Evolutionary conservation across 805 yeast species (phyloP), one percentile per base, ranked within the genome.

Genomic region (Wickerhamomyces subpelliculosus): DNA sequence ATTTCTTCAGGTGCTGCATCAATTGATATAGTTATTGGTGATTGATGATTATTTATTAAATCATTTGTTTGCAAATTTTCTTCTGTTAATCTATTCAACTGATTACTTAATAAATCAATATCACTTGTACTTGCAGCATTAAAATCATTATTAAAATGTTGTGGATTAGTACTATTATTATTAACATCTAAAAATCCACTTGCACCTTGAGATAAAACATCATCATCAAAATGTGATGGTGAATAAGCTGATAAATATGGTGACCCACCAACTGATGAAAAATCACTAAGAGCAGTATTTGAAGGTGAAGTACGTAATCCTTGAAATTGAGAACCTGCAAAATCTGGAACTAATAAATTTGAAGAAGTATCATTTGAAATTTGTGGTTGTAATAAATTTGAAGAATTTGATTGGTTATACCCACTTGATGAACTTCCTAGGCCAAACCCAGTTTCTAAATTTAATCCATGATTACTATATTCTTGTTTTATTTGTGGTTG

Each of bases 1-100:
- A 61, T 54, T 8, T 51, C 59, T n/a, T 67, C 70, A 13, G 54
- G 49, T 6, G 74, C 65, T 3, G 66, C 62, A 25, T 60, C 57
- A 18, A 60, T 51, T 9, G 51, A 51, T 5, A 53, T 53, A 13
- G 48, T 53, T 32, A 52, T 49, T 9, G 53, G 55, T 2, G 53
- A 47, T 12, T 21, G 32, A n/a, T 37, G 43, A 11, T 28, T n/a
- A n/a, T n/a, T 39, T 7, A 31, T 27, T 19, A 21, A 19, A 20
- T 37, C 34, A 14, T 35, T 43, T n/a, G 41, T 22, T 4, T 32
- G 34, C 23, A 51, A 25, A 33, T 52, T 50, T 24, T 47, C 49
- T 41, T 49, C 46, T 11, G 57, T 49, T 22, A 51, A 33, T 20
- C 44, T 39, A 36, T 40, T 38, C 30, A 30, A 19, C 34, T 46